A percentile compares a stretch with the other conserved stretches of the same genome.
These are phyloP conservation scores for Neltuma alba DNA, from an alignment of 306 rosid species.

Conservation along the genomic window DNA sequence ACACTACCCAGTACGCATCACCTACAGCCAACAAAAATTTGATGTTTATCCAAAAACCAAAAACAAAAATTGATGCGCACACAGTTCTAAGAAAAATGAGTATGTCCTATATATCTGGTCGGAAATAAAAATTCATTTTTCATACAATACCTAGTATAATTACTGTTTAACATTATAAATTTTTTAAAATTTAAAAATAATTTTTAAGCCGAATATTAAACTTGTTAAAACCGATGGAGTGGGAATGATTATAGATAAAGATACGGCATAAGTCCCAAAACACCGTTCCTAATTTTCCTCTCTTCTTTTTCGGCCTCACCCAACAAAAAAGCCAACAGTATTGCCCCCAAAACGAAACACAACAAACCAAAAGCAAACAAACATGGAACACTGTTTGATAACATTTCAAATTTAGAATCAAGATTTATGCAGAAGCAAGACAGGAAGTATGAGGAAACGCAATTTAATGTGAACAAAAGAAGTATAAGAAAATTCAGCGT, in stretches of 20 bases:
- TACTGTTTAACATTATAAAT: background rate
- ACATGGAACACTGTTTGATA: background rate
- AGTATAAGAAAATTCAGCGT: constrained; percentile 16
- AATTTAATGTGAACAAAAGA: constrained; percentile 14
- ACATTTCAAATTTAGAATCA: background rate
- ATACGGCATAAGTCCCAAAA: background rate
- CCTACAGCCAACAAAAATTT: too few species aligned
- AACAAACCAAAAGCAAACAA: background rate
- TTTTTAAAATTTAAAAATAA: background rate
- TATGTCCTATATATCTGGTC: background rate
- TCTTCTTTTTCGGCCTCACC: background rate
- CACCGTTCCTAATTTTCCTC: background rate
- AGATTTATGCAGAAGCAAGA: background rate
- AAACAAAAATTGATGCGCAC: too few species aligned
- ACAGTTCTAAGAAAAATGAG: too few species aligned
- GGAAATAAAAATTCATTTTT: background rate
- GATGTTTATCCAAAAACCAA: too few species aligned
- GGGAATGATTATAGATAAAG: background rate
- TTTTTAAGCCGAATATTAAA: background rate
- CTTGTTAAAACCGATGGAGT: background rate
- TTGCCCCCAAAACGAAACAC: background rate
- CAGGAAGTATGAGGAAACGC: background rate
- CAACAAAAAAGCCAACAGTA: background rate
- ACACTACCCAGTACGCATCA: too few species aligned
- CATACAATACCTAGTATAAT: background rate